phyloP scores from a whole-genome alignment of 2,329 filamentous ascomycete species.

The Diplocarpon rosae region DNA sequence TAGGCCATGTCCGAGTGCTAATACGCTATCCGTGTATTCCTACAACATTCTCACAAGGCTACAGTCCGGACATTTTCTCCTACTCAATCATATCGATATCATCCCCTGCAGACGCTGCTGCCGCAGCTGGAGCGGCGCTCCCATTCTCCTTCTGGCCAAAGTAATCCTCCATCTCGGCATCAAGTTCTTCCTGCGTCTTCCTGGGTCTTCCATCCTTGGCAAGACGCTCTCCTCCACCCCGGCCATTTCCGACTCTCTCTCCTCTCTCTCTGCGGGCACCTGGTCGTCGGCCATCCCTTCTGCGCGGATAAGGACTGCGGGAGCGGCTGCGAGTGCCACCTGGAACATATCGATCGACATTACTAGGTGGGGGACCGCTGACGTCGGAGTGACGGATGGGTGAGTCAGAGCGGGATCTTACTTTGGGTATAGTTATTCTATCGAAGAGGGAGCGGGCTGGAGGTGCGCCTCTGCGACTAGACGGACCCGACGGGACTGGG shows the following conservation, averaged over 20 bases:
- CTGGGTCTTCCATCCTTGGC: slow-evolving; percentile 45
- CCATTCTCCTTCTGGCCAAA: slow-evolving; percentile 46
- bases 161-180: slow-evolving; percentile 96
- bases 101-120: slow-evolving; percentile 33
- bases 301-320: slow-evolving; percentile 46
- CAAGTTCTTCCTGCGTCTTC: slow-evolving; percentile 86
- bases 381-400: slow-evolving; percentile 32
- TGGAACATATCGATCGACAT: slow-evolving; percentile 28
- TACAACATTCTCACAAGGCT: background rate
- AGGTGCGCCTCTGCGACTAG: slow-evolving; percentile 35
- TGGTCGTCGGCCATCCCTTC: slow-evolving; percentile 42
- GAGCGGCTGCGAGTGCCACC: slow-evolving; percentile 33
- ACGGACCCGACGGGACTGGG: slow-evolving; percentile 44
- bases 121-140: slow-evolving; percentile 25
- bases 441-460: slow-evolving; percentile 46
- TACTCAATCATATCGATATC: slow-evolving; percentile 57
- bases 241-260: slow-evolving; percentile 31
- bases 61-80: background rate
- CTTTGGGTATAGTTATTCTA: slow-evolving; percentile 40
- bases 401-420: slow-evolving; percentile 51
- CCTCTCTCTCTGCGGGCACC: slow-evolving; percentile 30
- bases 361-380: slow-evolving; percentile 24
- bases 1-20: no score
- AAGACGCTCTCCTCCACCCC: slow-evolving; percentile 26
- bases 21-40: background rate